Evolutionary conservation across 352 stramenopile genomes (phyloP), one percentile per base, ranked within the genome.

Genomic region (Globisporangium cederbergense): DNA sequence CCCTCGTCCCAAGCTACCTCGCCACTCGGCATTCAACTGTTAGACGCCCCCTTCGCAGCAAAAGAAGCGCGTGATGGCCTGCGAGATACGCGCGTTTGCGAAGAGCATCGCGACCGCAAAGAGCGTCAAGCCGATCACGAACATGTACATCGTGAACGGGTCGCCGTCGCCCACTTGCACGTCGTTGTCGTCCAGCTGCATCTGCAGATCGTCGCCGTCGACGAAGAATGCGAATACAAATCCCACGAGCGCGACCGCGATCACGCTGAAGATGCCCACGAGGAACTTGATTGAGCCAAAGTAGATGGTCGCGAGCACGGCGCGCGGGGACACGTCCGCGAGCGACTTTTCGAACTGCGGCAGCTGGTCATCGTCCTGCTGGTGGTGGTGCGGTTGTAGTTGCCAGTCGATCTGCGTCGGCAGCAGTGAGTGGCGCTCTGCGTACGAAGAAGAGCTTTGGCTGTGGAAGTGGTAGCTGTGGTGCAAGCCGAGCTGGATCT

Each of bases 11-110:
- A 67, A 16, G 7, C 8, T 34, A 43, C 18, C 34, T 11, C 32
- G 25, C 5, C 51, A 56, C 16, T 38, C 36, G 38, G 54, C 42
- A 42, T 46, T 16, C 8, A 14, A 13, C n/a, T 13, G 28, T 46
- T 71, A 70, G 28, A 36, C 9, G 6, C 58, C 50, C 36, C 47
- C 46, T 56, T 73, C 72, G 59, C 81, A 88, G 66, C 75, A 87
- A 60, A 86, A 83, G 65, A 83, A 86, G 16, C 78, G 74, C 38
- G 81, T 90, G 34, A 81, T 60, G 38, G 66, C 64, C 58, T 85
- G 79, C 20, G 78, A 73, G 49, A 81, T 57, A 7, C 72, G 68
- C 30, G 69, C 74, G 54, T 78, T 65, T 10, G 61, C 76, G 57
- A 88, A 76, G 18, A 85, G 55, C 63, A 81, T 38, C 13, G 72